Base-by-base conservation (phyloP, 208 protist genomes). In the Trypanosoma vivax region DNA sequence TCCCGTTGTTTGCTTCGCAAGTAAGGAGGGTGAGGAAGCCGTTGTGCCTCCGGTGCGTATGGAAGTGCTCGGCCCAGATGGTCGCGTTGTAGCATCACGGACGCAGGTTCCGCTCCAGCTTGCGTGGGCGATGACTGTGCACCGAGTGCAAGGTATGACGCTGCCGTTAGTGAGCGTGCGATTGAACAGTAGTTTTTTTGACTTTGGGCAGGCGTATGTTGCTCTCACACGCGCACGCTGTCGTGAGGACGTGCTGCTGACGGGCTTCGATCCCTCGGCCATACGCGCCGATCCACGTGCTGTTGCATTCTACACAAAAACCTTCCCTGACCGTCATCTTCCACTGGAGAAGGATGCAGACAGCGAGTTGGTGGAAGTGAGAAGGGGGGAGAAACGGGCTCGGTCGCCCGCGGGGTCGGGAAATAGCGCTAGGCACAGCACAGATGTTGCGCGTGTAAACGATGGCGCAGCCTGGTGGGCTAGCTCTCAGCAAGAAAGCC, bases 81-180 rank as follows among this genome's bases (percentile, higher is more conserved):
- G 50, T 6, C n/a, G 23, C 5, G 29, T 71, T 1, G 21, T 28
- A 0, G 45, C 52, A 4, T 37, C 48, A 2, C 64, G 74, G 37
- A 73, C 59, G 21, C 74, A 82, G 56, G 31, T 96, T n/a, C 91
- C 91, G 2, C 49, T 96, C 11, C 76, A 57, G 33, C 63, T 95
- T 7, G 88, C 88, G 19, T 96, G 88, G 87, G 84, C 83, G 0
- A 30, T 92, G 39, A 86, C 87, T 10, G 85, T 94, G 33, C 88
- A 96, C 57, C 89, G 90, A 19, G 58, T 60, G n/a, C 91, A 96
- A 57, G 91, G 90, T 28, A 81, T 95, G 76, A 70, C 65, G 21
- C 38, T 81, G 11, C 59, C 63, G 10, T 47, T 61, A 41, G 56
- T 56, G 18, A 19, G 35, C 5, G 60, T 77, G 34, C 35, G 34